Percentiles rank a stretch among this genome's conserved stretches.
phyloP scores from a whole-genome alignment of 139 green algal species.

The Zygnema circumcarinatum region DNA sequence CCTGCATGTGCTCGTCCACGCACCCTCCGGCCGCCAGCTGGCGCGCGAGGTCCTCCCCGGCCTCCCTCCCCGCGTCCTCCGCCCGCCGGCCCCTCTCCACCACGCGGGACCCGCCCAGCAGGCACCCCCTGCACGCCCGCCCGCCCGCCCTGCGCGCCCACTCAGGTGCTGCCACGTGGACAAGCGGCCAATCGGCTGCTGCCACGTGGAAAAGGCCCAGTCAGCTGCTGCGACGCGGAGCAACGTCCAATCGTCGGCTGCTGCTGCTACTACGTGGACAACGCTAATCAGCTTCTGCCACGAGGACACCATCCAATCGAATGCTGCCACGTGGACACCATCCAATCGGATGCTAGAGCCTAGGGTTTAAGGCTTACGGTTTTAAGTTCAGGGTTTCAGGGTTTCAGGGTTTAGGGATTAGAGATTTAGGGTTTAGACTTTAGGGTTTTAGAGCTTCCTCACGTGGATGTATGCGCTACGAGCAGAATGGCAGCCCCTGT shows the following conservation, averaged over 20 bases:
- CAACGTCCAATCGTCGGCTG: too few relatives aligned
- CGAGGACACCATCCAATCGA: not conserved
- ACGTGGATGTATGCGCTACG: slow-evolving; percentile 22
- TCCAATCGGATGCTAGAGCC: not conserved
- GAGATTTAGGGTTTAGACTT: not conserved
- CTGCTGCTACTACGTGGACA: not conserved
- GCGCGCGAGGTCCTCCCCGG: slow-evolving; percentile 70
- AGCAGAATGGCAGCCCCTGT: slow-evolving; percentile 27
- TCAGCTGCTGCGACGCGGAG: too few relatives aligned
- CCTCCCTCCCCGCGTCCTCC: slow-evolving; percentile 62
- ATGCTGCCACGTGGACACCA: not conserved
- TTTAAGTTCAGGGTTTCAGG: not conserved
- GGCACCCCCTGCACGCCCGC: slow-evolving; percentile 2
- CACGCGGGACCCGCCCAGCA: slow-evolving; percentile 53
- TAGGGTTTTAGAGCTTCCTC: not conserved
- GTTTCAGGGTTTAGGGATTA: not conserved
- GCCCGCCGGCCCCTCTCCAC: slow-evolving; percentile 60
- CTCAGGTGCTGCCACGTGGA: not conserved
- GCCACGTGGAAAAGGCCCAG: too few relatives aligned
- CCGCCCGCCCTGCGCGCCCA: not conserved
- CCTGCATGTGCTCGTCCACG: slow-evolving; percentile 60
- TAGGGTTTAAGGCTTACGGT: not conserved
- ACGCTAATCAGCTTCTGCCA: not conserved
- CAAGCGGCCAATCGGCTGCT: not conserved
- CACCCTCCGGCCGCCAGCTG: slow-evolving; percentile 67